Conservation (phyloP, 352 stramenopile genomes). For the Globisporangium uncinulatum region DNA sequence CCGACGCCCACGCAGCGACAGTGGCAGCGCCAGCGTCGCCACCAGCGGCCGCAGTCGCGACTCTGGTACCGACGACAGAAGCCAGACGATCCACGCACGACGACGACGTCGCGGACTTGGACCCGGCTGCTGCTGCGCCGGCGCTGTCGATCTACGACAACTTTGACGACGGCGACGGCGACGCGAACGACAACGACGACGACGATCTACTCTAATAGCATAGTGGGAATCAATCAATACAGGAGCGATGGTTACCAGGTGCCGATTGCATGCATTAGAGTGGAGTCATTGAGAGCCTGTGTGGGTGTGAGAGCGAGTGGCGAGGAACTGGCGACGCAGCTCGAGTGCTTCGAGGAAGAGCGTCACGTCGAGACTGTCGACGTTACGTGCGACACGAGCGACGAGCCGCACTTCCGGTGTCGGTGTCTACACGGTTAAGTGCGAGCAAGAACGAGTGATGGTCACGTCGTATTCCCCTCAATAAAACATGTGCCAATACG, state of each 20-base stretch:
- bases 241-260: not conserved
- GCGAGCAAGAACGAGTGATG: not conserved
- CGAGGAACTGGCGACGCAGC: constrained; percentile 70
- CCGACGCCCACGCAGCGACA: not conserved
- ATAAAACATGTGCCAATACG: no score
- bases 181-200: constrained; percentile 27
- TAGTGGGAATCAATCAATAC: no score
- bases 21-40: not conserved
- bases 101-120: constrained; percentile 21
- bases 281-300: no score
- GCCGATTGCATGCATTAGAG: no score
- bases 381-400: constrained; percentile 67
- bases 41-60: no score
- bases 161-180: constrained; percentile 47
- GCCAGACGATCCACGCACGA: constrained; percentile 3
- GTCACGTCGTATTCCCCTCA: no score
- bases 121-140: constrained; percentile 5
- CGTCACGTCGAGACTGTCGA: constrained; percentile 77
- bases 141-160: constrained; percentile 62
- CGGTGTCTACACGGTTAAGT: constrained; percentile 6
- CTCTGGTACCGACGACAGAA: no score
- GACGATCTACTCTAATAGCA: constrained; percentile 57
- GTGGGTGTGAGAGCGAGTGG: no score
- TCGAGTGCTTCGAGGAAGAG: constrained; percentile 69
- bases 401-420: constrained; percentile 47